A percentile compares a stretch with the other conserved stretches of the same genome.
These are phyloP conservation scores for Pythium sp. DNA, from an alignment of 352 stramenopile species.

Conservation along the genomic window DNA sequence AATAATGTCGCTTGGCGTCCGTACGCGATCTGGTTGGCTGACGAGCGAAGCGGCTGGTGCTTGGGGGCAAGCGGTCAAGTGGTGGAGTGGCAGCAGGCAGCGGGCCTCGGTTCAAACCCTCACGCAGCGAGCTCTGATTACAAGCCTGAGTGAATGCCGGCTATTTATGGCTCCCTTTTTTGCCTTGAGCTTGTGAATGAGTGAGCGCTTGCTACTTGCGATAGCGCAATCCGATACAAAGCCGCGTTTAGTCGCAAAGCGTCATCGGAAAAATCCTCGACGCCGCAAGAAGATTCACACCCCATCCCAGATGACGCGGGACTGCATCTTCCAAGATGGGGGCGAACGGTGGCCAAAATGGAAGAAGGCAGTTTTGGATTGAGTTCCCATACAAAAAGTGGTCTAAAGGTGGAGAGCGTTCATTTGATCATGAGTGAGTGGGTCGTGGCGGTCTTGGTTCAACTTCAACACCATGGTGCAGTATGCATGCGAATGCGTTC, in stretches of 20 bases:
- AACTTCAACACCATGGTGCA: background rate
- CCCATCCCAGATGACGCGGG: background rate
- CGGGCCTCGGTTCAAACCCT: background rate
- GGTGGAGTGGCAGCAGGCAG: background rate
- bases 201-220: background rate
- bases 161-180: slow-evolving; percentile 3
- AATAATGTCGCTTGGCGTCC: slow-evolving; percentile 5
- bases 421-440: background rate
- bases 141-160: background rate
- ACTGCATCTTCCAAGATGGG: background rate
- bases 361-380: background rate
- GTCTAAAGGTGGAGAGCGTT: background rate
- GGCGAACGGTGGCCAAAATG: background rate
- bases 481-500: background rate
- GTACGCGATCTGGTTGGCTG: slow-evolving; percentile 1
- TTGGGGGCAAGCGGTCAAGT: background rate
- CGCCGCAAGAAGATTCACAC: slow-evolving; percentile 6
- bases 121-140: slow-evolving; percentile 1
- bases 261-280: background rate
- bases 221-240: slow-evolving; percentile 8
- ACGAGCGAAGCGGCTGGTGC: background rate
- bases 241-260: slow-evolving; percentile 11
- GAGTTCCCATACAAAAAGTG: background rate
- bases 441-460: background rate
- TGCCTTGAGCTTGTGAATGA: background rate